These are phyloP conservation scores for Sugiyamaella smithiae DNA, from an alignment of 805 yeast genomes.

Conservation along the genomic window DNA sequence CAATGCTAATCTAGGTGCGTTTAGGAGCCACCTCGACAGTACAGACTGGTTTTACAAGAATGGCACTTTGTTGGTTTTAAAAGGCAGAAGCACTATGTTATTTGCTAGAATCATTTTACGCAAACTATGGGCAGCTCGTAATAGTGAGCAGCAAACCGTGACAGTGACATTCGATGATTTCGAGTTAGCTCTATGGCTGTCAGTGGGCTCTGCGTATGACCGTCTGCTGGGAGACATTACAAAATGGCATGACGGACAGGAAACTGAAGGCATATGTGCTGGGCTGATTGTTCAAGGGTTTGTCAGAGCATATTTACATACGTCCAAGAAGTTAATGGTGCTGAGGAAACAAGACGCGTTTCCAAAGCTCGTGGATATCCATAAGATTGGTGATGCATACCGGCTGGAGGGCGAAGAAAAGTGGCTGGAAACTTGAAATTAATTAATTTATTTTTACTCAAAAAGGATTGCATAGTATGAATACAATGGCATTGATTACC, in stretches of 20 bases:
- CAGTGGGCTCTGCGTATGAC: conserved; percentile 8
- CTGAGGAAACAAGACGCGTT: conserved; percentile 24
- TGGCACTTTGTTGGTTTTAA: conserved; percentile 29
- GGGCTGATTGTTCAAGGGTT: conserved; percentile 35
- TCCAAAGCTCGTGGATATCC: conserved; percentile 23
- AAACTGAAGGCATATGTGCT: conserved; percentile 34
- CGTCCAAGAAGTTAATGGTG: conserved; percentile 22
- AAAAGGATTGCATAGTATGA: too few relatives aligned
- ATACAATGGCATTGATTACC: too few relatives aligned
- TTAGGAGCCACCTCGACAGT: conserved; percentile 35
- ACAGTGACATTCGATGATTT: conserved; percentile 20
- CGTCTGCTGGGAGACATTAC: conserved; percentile 9
- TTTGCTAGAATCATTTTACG: conserved; percentile 31
- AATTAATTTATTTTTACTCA: neutral
- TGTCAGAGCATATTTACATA: conserved; percentile 36
- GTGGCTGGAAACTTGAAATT: conserved; percentile 1
- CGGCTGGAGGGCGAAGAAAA: neutral
- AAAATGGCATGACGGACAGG: conserved; percentile 21
- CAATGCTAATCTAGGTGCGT: conserved; percentile 43
- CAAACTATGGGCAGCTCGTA: conserved; percentile 17
- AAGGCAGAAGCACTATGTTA: conserved; percentile 29
- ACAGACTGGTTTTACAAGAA: conserved; percentile 27
- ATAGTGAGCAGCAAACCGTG: conserved; percentile 3
- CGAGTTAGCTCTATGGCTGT: conserved; percentile 14
- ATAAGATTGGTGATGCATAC: conserved; percentile 8